Evolutionary conservation across 257 asterid species (phyloP), one percentile per base, ranked within the genome.

Genomic region (Solanum commersonii): DNA sequence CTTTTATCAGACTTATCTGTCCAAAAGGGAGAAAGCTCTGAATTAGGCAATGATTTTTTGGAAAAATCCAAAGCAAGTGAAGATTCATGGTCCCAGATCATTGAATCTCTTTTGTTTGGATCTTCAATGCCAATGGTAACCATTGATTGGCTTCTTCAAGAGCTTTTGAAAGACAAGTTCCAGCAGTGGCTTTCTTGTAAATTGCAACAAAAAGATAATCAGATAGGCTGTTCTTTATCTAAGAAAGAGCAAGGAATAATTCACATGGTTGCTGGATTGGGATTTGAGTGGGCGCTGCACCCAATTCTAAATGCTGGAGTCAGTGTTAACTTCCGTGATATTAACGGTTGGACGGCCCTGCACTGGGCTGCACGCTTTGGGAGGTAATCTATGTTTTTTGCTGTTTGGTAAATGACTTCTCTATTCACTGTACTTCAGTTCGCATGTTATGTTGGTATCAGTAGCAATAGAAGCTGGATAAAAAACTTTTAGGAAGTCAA

Each of bases 291-390:
- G 98, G 98, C 96, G 27, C 90, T 95, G 90, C 93, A 93, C 33
- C 94, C 97, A 35, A 90, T 93, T 85, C 91, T 95, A 87, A 92
- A 88, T 89, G 88, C 93, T 46, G 96, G 96, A 92, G 92, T 92
- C 74, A 89, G 92, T 86, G 88, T 91, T 78, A 91, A 94, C 88
- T 95, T 94, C 90, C 96, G 96, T 16, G 98, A 94, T 82, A 90
- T 91, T 68, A 94, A 91, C 35, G 98, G 98, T 73, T 93, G 96
- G 96, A 95, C 96, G 16, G 98, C 96, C 5, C 96, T 95, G 83
- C 98, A 95, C 90, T 94, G 98, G 98, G 98, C 98, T 31, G 98
- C 98, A 44, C 93, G 92, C 72, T 95, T 91, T 88, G 98, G 98
- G 83, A 94, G 98, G 98, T 94, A 88, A 88, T 83, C 23, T 29